Conservation (phyloP, 495 filamentous ascomycete species). For the Neurospora cerealis region DNA sequence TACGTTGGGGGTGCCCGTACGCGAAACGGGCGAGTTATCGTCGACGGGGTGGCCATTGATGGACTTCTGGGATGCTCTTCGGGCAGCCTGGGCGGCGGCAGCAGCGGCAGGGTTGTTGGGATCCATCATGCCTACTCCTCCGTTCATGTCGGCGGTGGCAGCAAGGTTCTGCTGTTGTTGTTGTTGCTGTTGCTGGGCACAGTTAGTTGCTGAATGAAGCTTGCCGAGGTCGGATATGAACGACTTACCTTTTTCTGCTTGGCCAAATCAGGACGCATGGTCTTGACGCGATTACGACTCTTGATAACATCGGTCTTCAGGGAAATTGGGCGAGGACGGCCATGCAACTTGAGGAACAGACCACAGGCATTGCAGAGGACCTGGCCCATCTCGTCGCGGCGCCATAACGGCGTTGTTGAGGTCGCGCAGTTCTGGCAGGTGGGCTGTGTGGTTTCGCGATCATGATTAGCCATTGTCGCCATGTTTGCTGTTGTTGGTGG, state of each 20-base stretch:
- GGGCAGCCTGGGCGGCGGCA: conserved; percentile 29
- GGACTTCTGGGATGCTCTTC: conserved; percentile 61
- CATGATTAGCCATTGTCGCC: conserved; percentile 36
- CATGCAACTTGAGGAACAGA: conserved; percentile 92
- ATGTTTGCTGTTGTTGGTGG: conserved; percentile 11
- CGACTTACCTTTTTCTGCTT: conserved; percentile 74
- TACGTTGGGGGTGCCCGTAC: conserved; percentile 70
- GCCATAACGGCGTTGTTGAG: conserved; percentile 92
- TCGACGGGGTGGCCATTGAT: conserved; percentile 65
- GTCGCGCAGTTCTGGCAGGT: conserved; percentile 96
- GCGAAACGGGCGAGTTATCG: conserved; percentile 78
- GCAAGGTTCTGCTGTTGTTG: conserved; percentile 36
- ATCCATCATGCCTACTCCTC: conserved; percentile 28
- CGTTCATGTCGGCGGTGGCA: conserved; percentile 48
- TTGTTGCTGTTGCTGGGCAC: conserved; percentile 4
- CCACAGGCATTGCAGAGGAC: conserved; percentile 99
- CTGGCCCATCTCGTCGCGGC: conserved; percentile 87
- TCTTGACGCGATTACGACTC: conserved; percentile 96
- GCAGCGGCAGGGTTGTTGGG: conserved; percentile 25
- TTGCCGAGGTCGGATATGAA: background rate
- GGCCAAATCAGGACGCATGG: conserved; percentile 59
- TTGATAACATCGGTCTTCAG: conserved; percentile 99
- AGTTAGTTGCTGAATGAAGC: background rate
- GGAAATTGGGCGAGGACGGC: conserved; percentile 82
- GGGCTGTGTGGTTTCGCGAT: conserved; percentile 69